Evolutionary conservation across 371 early-diverging fungal genomes (phyloP), one percentile per base, ranked within the genome.

Genomic region (Parasitella parasitica): DNA sequence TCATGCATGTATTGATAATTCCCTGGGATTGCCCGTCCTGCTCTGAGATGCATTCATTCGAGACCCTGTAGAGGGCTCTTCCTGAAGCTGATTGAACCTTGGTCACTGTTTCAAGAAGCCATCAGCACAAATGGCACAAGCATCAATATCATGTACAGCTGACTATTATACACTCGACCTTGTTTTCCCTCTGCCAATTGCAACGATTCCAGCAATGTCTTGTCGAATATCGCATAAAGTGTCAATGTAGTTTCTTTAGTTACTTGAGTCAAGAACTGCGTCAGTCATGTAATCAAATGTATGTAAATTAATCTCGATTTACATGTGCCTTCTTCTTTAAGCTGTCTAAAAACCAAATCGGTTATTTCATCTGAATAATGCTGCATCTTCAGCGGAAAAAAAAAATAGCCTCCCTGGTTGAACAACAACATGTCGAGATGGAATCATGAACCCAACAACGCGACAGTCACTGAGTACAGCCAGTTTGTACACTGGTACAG

Each of bases 121-220:
- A 51, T 27, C 32, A 26, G 22, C 41, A 37, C 26, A 20, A 22
- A n/a, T 22, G 28, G 18, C 2, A 12, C n/a, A 5, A 3, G 12
- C 18, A n/a, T n/a, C n/a, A n/a, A n/a, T n/a, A n/a, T n/a, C n/a
- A n/a, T n/a, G n/a, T n/a, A 30, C 24, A 16, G 12, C 6, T 11
- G 0, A 11, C 2, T 0, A 13, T 1, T 48, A 54, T 61, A 69
- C 41, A n/a, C n/a, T n/a, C 20, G 3, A 46, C 72, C 72, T 57
- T 66, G 60, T 20, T 65, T 59, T 34, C 39, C 57, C 18, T 72
- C 72, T 18, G 57, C 24, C 30, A 72, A 53, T 43, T 72, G 63
- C 6, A 72, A 43, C 0, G 72, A 62, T 28, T 72, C 72, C 27
- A 61, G 32, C 28, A 72, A 32, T 0, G 38, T 55, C 0, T 59